phyloP scores from a whole-genome alignment of 129 eudicot species.

The Glebionis coronaria region DNA sequence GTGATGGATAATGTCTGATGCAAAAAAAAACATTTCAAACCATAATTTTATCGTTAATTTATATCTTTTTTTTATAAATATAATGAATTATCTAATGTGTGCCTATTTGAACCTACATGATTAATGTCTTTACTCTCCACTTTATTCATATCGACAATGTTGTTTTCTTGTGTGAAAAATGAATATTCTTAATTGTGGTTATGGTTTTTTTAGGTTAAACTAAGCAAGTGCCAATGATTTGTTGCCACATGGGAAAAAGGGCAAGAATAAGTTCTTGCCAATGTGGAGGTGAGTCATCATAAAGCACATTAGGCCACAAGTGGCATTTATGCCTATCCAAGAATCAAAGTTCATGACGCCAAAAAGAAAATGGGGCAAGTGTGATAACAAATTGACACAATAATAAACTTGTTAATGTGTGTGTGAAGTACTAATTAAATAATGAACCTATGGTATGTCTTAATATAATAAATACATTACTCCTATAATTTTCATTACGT shows the following conservation, averaged over 20 bases:
- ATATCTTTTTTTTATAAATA: no score
- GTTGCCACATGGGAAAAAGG: constrained; percentile 26
- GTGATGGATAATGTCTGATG: no score
- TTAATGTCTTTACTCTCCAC: background rate
- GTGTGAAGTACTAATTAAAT: background rate
- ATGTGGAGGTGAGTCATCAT: constrained; percentile 38
- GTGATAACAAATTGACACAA: background rate
- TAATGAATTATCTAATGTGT: background rate
- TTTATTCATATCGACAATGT: background rate
- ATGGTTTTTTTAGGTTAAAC: constrained; percentile 11
- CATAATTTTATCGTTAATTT: no score
- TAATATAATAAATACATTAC: background rate
- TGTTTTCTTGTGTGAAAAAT: constrained; percentile 8
- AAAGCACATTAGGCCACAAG: constrained; percentile 29
- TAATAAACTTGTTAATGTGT: background rate
- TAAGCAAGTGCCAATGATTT: constrained; percentile 7
- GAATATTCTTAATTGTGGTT: constrained; percentile 30
- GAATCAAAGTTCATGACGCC: background rate
- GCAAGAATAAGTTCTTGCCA: constrained; percentile 21
- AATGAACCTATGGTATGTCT: no score
- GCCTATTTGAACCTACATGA: background rate
- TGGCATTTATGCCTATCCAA: constrained; percentile 21
- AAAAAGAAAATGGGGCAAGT: constrained; percentile 12
- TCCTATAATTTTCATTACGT: background rate
- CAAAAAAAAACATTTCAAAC: no score